phyloP scores from a whole-genome alignment of 371 early-diverging fungal genomes.

The Apophysomyces ossiformis region DNA sequence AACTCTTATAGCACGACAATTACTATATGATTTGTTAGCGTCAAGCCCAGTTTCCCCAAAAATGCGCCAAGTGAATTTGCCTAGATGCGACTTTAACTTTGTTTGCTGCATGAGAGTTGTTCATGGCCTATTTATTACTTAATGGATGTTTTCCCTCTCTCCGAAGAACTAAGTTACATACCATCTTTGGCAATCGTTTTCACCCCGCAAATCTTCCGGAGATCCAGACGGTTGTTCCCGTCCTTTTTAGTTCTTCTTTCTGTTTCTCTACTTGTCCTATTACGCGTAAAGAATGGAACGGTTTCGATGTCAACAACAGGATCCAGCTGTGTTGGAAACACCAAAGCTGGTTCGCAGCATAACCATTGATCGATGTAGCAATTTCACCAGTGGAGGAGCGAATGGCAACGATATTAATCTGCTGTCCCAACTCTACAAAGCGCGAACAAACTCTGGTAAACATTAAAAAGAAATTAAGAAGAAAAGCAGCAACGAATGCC shows the following conservation, averaged over 20 bases:
- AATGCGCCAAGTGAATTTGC: too few relatives aligned
- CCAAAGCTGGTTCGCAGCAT: constrained; percentile 51
- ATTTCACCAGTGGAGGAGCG: constrained; percentile 49
- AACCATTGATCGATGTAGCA: constrained; percentile 52
- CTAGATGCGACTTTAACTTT: too few relatives aligned
- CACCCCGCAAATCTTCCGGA: background rate
- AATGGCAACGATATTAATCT: constrained; percentile 56
- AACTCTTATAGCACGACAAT: too few relatives aligned
- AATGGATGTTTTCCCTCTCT: background rate
- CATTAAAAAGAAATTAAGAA: background rate
- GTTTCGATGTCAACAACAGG: constrained; percentile 10
- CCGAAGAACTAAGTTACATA: background rate
- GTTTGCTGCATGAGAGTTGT: too few relatives aligned
- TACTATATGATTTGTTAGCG: too few relatives aligned
- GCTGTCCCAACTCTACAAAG: constrained; percentile 52
- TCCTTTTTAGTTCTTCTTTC: background rate
- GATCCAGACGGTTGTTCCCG: background rate
- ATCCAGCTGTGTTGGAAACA: constrained; percentile 36
- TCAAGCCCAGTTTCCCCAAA: too few relatives aligned
- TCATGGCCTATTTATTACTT: background rate
- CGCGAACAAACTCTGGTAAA: constrained; percentile 48
- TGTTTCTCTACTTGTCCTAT: background rate
- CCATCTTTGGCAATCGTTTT: constrained; percentile 2
- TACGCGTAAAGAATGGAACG: constrained; percentile 9
- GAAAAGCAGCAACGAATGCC: background rate